phyloP scores from a whole-genome alignment of 768 basidiomycete species.

The Lentinula edodes region DNA sequence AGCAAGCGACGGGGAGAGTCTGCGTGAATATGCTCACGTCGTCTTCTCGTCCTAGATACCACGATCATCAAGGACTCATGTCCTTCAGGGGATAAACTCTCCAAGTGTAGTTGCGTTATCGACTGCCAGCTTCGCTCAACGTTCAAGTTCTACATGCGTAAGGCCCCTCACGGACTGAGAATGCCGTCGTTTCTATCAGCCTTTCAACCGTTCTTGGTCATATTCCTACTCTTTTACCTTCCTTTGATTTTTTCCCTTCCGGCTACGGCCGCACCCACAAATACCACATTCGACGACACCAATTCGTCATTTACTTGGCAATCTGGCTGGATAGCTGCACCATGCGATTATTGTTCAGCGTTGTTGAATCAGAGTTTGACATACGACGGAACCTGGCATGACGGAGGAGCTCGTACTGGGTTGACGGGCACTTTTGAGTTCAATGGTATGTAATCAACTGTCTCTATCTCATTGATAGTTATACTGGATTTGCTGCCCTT shows the following conservation, averaged over 20 bases:
- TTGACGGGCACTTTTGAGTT: background rate
- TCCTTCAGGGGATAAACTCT: no score
- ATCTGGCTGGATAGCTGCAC: background rate
- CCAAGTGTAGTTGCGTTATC: no score
- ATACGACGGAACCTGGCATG: constrained; percentile 1
- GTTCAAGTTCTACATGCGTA: background rate
- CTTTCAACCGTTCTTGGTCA: background rate
- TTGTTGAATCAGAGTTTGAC: background rate
- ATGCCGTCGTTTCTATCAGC: background rate
- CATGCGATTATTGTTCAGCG: background rate
- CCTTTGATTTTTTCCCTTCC: background rate
- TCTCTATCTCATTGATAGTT: background rate
- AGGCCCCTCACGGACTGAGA: background rate
- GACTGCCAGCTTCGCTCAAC: background rate
- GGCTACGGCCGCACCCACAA: background rate
- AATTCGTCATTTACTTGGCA: background rate
- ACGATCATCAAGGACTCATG: no score
- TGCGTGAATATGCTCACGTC: no score
- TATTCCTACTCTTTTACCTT: background rate
- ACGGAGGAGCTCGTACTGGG: background rate
- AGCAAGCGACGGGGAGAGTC: no score
- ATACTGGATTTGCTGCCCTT: background rate
- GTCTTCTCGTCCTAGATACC: no score
- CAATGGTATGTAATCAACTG: background rate
- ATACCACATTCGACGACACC: constrained; percentile 1